phyloP scores from a whole-genome alignment of 768 basidiomycete genomes.

The Leccinum arenicola region DNA sequence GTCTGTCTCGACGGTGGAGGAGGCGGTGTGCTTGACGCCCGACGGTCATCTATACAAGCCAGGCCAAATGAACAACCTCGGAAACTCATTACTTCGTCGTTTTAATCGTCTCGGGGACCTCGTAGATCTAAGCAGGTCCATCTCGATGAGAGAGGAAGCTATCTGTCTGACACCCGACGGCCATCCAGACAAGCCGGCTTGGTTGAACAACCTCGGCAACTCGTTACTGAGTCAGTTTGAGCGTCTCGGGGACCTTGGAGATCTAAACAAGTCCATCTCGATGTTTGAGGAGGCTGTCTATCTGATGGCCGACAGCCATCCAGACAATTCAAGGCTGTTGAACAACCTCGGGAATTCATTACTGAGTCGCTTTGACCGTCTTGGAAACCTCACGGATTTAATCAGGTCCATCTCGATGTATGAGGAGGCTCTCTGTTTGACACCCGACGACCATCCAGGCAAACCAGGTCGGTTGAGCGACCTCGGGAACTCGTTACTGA shows the following conservation, averaged over 20 bases:
- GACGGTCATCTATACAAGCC: background rate
- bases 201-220: background rate
- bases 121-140: background rate
- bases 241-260: background rate
- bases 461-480: background rate
- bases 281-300: background rate
- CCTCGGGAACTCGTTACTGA: no score
- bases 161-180: background rate
- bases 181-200: background rate
- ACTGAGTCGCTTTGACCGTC: background rate
- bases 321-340: background rate
- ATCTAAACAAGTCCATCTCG: background rate
- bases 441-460: background rate
- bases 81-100: no score
- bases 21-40: background rate
- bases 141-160: background rate
- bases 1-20: background rate
- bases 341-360: background rate
- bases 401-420: background rate
- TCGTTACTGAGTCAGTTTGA: background rate
- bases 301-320: background rate
- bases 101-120: background rate
- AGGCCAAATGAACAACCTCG: no score
- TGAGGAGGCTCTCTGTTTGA: background rate
- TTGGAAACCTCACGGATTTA: background rate